Evolutionary conservation across 257 asterid species (phyloP), one percentile per base, ranked within the genome.

Genomic region (Primulina eburnea): DNA sequence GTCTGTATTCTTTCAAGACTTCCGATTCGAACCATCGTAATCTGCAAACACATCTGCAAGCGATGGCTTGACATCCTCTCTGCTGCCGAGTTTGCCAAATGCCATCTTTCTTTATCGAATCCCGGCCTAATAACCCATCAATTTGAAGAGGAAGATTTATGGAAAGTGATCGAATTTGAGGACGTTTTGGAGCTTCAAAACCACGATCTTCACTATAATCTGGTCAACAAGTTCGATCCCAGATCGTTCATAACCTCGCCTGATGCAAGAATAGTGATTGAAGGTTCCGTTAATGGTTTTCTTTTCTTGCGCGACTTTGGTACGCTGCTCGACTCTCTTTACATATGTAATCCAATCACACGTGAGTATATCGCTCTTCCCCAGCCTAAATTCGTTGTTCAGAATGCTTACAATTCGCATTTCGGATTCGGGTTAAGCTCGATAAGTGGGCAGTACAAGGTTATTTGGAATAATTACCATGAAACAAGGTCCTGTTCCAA

Each of bases 221-320:
- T 75, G 7, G 64, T 8, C 58, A 1, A 4, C 37, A 71, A 73
- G 17, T 52, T 82, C 66, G 34, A 69, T 12, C 72, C 80, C 69
- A 30, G 17, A 7, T 8, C 34, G 8, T 8, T 50, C 57, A 69
- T 68, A 26, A 9, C 2, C 29, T 71, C 57, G 16, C 57, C 70
- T 8, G 86, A 78, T 59, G 38, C 82, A 4, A 52, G 71, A 12
- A 77, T 82, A 24, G 76, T 65, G 17, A 65, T 84, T 0, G 81
- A 82, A 34, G 83, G 86, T 7, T 86, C 86, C 0, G 9, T 73
- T 2, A 47, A 82, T 55, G 92, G 92, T 1, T 38, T 86, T 7
- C 73, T 86, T 33, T 66, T 78, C 60, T 29, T 64, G 7, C 70
- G 65, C 21, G 82, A 73, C 35, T 34, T 75, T 34, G 71, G 77